A percentile compares a stretch with the other conserved stretches of the same genome.
These are phyloP conservation scores for Aspergillus clavatus DNA, from an alignment of 2,329 filamentous ascomycete genomes.

Conservation along the genomic window DNA sequence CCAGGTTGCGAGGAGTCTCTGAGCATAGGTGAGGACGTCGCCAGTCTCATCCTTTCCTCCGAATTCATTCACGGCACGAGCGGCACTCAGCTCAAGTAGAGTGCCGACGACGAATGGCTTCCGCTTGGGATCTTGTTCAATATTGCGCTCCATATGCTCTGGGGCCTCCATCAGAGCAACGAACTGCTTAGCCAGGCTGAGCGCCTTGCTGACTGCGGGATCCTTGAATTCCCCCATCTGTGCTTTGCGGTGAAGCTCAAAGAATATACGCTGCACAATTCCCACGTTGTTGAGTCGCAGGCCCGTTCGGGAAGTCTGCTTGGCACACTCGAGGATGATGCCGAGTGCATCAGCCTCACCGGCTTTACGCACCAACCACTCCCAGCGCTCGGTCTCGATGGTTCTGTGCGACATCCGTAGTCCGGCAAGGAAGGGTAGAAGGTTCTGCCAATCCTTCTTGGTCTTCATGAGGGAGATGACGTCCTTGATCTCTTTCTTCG, in stretches of 20 bases:
- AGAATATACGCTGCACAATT: slow-evolving; percentile 33
- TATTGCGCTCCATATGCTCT: slow-evolving; percentile 24
- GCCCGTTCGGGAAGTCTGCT: slow-evolving; percentile 32
- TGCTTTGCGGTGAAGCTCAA: slow-evolving; percentile 35
- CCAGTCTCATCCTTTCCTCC: slow-evolving; percentile 37
- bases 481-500: slow-evolving; percentile 27
- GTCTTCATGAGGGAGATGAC: slow-evolving; percentile 35
- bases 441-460: slow-evolving; percentile 38
- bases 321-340: slow-evolving; percentile 34
- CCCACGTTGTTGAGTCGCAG: slow-evolving; percentile 28
- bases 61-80: slow-evolving; percentile 35
- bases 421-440: slow-evolving; percentile 39
- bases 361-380: slow-evolving; percentile 37
- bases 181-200: slow-evolving; percentile 32
- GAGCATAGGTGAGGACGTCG: slow-evolving; percentile 38
- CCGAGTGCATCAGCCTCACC: slow-evolving; percentile 32
- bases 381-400: slow-evolving; percentile 22
- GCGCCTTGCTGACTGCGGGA: slow-evolving; percentile 23
- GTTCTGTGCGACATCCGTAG: slow-evolving; percentile 28
- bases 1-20: slow-evolving; percentile 35
- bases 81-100: slow-evolving; percentile 43
- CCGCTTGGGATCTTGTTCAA: slow-evolving; percentile 32
- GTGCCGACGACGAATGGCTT: slow-evolving; percentile 41
- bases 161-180: slow-evolving; percentile 33
- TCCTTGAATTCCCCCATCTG: slow-evolving; percentile 32